Evolutionary conservation across 345 rosid species (phyloP), one percentile per base, ranked within the genome.

Genomic region (Trapa bicornis): DNA sequence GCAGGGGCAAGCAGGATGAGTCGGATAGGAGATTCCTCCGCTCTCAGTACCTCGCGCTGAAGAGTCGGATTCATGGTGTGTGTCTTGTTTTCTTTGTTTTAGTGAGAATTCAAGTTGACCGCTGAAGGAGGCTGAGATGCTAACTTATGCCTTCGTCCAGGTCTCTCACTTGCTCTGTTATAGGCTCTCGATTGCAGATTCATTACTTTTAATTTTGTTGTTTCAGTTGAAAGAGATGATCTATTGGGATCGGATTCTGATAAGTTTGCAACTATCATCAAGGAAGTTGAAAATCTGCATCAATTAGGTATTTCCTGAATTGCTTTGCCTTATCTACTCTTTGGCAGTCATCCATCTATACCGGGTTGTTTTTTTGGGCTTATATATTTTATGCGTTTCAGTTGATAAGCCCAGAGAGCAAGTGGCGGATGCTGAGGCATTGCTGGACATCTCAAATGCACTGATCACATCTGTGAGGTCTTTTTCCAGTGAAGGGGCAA

Each of bases 361-460:
- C 2, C 14, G 22, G 3, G 4, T 47, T 47, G 2, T 6, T 1
- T 65, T 47, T 6, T 47, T 13, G 54, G 17, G 9, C 66, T 52
- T 71, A 10, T 3, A 41, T 61, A 16, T 15, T 22, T 11, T 37
- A 2, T 29, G 38, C 50, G 48, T 47, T 62, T 52, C 82, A 90
- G 97, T 94, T 69, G 83, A 73, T 50, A 91, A 82, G 77, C 97
- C 99, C 0, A 83, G 97, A 77, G 99, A 94, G 77, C 96, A 89
- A 73, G 80, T 94, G 54, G 95, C 92, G 6, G 97, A 93, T 76
- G 98, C 99, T 10, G 97, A 94, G 74, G 96, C 94, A 5, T 77
- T 94, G 68, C 52, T 87, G 71, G 97, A 83, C 66, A 76, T 94
- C 22, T 74, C 97, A 29, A 85, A 71, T 76, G 73, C 96, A 2